Evolutionary conservation across 2,329 filamentous ascomycete genomes (phyloP), one percentile per base, ranked within the genome.

Genomic region (Scedosporium apiospermum): DNA sequence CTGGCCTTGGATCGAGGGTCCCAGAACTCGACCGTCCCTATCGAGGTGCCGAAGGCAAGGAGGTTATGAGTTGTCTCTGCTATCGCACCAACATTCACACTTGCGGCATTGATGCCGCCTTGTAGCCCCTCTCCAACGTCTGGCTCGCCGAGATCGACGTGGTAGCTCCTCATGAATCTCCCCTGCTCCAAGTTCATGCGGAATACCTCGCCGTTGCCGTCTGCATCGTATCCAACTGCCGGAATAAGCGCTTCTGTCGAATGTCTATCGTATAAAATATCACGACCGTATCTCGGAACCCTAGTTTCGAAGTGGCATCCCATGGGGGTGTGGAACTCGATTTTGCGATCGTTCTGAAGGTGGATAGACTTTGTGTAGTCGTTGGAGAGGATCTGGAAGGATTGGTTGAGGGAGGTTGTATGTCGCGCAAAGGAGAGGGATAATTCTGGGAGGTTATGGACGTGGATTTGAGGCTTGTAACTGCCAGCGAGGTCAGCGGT

Each of bases 1-100:
- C 91, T 83, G 62, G 88, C 88, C 71, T 91, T 88, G 34, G 90
- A 92, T 64, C 95, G 84, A 1, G 93, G 84, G 72, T 99, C 95
- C 91, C 93, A 99, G 70, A 98, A 93, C 72, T 99, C 95, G 27
- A 98, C 91, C 0, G 93, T 96, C n/a, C 95, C 93, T 63, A 95
- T 79, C 2, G 91, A 93, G 1, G 95, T 99, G 61, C 96, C 95
- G 69, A 99, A 99, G 0, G 93, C 93, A 41, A 93, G 82, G 4
- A 99, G 80, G 63, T 95, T 95, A 73, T 99, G 95, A 58, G 90
- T 93, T 49, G 88, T 84, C 71, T 97, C 91, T 3, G 95, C 95
- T 64, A 96, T 85, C 3, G 93, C 88, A 12, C 87, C 93, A 6
- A 88, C 88, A 71, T 98, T 97, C 61, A 98, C 92, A 60, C 89